Evolutionary conservation across 2,329 filamentous ascomycete species (phyloP), one percentile per base, ranked within the genome.

Genomic region (Aureobasidium sp.): DNA sequence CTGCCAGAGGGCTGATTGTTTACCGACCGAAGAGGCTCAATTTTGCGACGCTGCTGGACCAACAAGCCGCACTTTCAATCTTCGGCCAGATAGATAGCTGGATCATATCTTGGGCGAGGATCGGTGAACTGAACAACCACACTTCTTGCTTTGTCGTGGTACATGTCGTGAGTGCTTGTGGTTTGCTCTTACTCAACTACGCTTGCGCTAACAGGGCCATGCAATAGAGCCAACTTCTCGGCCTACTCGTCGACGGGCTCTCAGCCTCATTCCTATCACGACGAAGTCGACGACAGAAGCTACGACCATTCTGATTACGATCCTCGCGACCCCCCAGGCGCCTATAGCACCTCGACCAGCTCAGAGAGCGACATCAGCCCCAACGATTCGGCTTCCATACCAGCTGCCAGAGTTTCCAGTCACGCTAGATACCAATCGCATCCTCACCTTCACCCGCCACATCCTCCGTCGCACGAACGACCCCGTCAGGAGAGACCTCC

Each of bases 331-430:
- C 37, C 21, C 13, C 29, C 25, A 3, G 27, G 39, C n/a, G 7
- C 7, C 27, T 48, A 58, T 21, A 29, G 8, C 13, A 48, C 42
- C 8, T 58, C 54, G 6, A 25, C 30, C 42, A 48, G 54, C 29
- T 58, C 54, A 7, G 42, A 48, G 5, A 48, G 54, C 42, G 76
- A 77, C 59, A 76, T 81, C 66, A 73, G 76, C 27, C 78, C 78
- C 30, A 77, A 74, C n/a, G 78, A 81, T 68, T 80, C 78, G 30
- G 78, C 78, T 27, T 80, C 78, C 25, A 73, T 75, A 49, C 74
- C 77, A 3, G 70, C 73, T 50, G 66, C 36, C n/a, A 32, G 36
- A 57, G 16, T n/a, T 44, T 34, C 64, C 16, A 64, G 62, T 5
- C 54, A 48, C 42, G 73, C 74, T 57, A 72, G 68, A 52, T 65